Conservation (phyloP, 1,284 basidiomycete genomes). For the Tausonia pullulans region DNA sequence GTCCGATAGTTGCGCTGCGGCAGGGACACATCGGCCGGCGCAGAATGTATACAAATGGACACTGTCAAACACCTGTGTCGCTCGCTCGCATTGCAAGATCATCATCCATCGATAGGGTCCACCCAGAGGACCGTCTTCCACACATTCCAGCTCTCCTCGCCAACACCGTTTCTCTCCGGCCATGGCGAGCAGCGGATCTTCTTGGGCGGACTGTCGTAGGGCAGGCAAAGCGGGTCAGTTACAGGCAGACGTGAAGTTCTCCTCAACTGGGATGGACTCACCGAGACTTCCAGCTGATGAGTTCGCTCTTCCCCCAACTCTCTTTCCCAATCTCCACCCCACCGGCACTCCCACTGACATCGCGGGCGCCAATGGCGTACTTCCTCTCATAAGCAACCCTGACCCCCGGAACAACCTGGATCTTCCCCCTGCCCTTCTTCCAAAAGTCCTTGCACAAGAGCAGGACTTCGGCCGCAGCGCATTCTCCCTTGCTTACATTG, state of each 20-base stretch:
- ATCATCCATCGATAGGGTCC: constrained; percentile 20
- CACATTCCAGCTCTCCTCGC: constrained; percentile 27
- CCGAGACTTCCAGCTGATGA: background rate
- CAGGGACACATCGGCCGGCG: too few species aligned
- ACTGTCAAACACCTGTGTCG: too few species aligned
- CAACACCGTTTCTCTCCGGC: constrained; percentile 32
- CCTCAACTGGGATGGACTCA: background rate
- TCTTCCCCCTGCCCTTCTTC: constrained; percentile 26
- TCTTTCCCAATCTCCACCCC: background rate
- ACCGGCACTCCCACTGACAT: background rate
- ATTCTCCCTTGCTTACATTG: constrained; percentile 25
- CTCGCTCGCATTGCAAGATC: too few species aligned
- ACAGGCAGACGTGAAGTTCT: background rate
- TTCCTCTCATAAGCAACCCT: constrained; percentile 33
- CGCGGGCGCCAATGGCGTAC: constrained; percentile 21
- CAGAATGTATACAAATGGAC: too few species aligned
- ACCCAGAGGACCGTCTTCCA: constrained; percentile 34
- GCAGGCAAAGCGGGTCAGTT: background rate
- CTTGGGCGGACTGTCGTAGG: constrained; percentile 26
- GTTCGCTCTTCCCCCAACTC: background rate
- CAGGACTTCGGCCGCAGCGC: constrained; percentile 32
- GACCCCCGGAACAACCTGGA: constrained; percentile 35
- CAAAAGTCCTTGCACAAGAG: constrained; percentile 33
- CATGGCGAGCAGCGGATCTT: constrained; percentile 35
- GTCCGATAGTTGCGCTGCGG: too few species aligned